Percentiles rank a stretch among this genome's conserved stretches.
Evolutionary conservation across 2,329 filamentous ascomycete species (phyloP).

Genomic region (Xylaria multiplex): DNA sequence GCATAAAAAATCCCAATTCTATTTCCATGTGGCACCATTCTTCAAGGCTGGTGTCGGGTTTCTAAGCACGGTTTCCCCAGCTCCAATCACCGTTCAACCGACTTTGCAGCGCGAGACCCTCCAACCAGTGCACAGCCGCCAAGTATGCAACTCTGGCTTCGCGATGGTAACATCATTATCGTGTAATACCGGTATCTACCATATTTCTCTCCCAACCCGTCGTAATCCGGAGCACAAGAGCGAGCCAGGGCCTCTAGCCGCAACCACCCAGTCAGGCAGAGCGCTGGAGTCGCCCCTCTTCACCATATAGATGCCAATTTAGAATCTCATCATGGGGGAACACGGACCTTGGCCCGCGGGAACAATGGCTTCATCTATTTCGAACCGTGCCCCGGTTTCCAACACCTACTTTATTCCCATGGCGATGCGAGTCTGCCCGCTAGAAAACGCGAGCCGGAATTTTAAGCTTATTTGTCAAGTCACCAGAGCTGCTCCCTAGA

Average conservation of each 20-base stretch:
- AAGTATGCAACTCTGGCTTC: background rate
- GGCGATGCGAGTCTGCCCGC: background rate
- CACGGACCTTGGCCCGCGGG: background rate
- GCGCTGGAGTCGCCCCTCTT: slow-evolving; percentile 1
- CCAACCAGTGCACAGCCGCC: background rate
- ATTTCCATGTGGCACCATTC: slow-evolving; percentile 19
- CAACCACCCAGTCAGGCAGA: slow-evolving; percentile 26
- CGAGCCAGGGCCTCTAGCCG: slow-evolving; percentile 9
- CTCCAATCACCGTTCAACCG: background rate
- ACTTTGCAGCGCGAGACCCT: background rate
- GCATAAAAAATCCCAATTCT: slow-evolving; percentile 1
- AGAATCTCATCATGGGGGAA: background rate
- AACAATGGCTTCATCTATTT: background rate
- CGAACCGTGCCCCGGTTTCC: background rate
- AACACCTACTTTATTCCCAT: background rate
- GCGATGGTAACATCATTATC: background rate
- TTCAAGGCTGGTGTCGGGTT: slow-evolving; percentile 23
- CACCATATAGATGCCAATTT: background rate
- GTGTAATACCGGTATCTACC: background rate
- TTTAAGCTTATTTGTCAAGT: background rate
- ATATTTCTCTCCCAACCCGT: slow-evolving; percentile 31
- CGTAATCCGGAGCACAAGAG: slow-evolving; percentile 30
- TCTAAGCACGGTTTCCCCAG: slow-evolving; percentile 1
- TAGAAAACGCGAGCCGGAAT: background rate
- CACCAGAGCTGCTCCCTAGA: too few species aligned